phyloP scores from a whole-genome alignment of 306 rosid genomes.

The Hippophae tibetana region DNA sequence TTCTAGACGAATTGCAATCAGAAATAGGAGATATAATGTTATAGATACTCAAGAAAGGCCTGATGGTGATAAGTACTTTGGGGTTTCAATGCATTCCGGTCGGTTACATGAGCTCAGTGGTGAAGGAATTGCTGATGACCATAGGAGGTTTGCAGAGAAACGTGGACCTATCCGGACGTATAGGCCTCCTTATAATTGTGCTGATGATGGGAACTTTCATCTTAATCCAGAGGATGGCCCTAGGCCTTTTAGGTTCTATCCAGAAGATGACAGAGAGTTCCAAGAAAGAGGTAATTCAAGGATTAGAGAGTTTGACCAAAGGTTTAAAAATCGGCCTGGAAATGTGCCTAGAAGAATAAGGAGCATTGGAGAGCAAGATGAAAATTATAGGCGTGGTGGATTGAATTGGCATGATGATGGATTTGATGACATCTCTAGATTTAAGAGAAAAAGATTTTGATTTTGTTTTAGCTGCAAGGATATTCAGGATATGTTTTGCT shows the following conservation, averaged over 20 bases:
- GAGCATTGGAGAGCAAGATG: conserved; percentile 61
- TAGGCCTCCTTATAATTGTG: conserved; percentile 53
- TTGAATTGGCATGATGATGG: conserved; percentile 62
- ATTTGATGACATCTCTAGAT: conserved; percentile 57
- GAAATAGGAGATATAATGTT: conserved; percentile 62
- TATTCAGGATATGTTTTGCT: too few relatives aligned
- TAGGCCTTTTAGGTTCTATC: conserved; percentile 57
- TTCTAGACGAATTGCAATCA: conserved; percentile 38
- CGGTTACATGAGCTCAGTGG: conserved; percentile 43
- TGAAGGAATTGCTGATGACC: conserved; percentile 61
- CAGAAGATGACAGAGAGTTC: conserved; percentile 55
- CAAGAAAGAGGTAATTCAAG: conserved; percentile 69
- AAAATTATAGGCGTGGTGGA: conserved; percentile 53
- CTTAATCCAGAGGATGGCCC: conserved; percentile 49
- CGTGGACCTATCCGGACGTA: conserved; percentile 61
- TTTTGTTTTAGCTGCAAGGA: background rate
- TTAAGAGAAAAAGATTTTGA: conserved; percentile 71
- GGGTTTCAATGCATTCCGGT: conserved; percentile 54
- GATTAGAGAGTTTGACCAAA: conserved; percentile 60
- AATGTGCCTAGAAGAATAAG: conserved; percentile 62
- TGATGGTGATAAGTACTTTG: conserved; percentile 51
- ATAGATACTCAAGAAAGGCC: conserved; percentile 57
- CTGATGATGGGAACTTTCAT: conserved; percentile 51
- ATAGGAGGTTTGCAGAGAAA: conserved; percentile 68
- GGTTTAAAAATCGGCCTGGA: conserved; percentile 54